Evolutionary conservation across 2,329 filamentous ascomycete genomes (phyloP).

Genomic region (Trichoderma koningii): DNA sequence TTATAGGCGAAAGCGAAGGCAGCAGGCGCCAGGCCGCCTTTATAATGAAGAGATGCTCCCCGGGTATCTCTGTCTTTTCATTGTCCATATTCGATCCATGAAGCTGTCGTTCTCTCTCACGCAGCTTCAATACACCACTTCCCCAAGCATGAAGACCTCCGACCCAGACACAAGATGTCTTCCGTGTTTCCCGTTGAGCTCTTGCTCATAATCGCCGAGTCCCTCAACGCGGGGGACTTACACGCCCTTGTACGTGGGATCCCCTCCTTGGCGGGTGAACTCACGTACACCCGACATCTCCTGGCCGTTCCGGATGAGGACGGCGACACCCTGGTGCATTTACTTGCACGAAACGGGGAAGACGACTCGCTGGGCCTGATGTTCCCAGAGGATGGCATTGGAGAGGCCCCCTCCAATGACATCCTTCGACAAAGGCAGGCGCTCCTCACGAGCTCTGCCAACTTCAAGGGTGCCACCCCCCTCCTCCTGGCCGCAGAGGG

Average conservation of each 20-base stretch:
- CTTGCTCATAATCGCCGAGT: not conserved
- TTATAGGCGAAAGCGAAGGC: no score
- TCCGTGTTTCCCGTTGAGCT: not conserved
- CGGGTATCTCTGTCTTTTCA: no score
- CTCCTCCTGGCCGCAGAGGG: constrained; percentile 9
- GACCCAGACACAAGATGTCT: not conserved
- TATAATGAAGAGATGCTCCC: no score
- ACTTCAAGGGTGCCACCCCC: constrained; percentile 9
- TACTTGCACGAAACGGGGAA: constrained; percentile 6
- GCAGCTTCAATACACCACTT: not conserved
- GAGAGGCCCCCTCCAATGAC: not conserved
- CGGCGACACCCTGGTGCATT: constrained; percentile 20
- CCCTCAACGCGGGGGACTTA: not conserved
- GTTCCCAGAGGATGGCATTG: not conserved
- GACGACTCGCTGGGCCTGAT: not conserved
- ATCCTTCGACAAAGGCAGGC: constrained; percentile 5
- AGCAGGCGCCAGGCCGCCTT: no score
- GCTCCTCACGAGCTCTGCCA: constrained; percentile 10
- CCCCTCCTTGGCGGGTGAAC: not conserved
- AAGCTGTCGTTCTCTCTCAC: not conserved
- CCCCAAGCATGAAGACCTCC: no score
- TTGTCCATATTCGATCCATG: no score
- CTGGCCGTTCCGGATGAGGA: not conserved
- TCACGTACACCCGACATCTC: constrained; percentile 7
- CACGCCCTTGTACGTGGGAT: not conserved